Percentiles rank a stretch among this genome's conserved stretches.
phyloP scores from a whole-genome alignment of 345 rosid species.

The Triadica sebifera region DNA sequence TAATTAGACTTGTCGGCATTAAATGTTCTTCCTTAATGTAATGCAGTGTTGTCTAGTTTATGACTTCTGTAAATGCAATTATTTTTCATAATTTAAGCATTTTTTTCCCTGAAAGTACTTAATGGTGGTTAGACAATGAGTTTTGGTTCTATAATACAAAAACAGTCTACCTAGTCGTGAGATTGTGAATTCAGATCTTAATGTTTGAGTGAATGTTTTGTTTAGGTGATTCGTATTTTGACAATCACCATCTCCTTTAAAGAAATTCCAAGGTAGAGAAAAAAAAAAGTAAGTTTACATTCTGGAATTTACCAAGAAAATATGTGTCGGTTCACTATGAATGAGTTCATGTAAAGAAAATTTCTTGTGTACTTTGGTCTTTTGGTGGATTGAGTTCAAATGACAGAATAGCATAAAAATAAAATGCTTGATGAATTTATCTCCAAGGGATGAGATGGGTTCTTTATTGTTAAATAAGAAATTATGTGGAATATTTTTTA shows the following conservation, averaged over 20 bases:
- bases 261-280: too few species aligned
- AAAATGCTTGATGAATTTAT: too few species aligned
- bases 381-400: too few species aligned
- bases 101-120: neutral
- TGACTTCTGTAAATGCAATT: neutral
- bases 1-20: neutral
- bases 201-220: neutral
- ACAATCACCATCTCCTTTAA: too few species aligned
- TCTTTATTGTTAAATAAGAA: too few species aligned
- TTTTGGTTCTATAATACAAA: neutral
- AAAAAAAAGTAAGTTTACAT: neutral
- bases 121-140: neutral
- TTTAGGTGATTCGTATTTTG: too few species aligned
- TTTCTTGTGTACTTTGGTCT: too few species aligned
- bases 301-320: neutral
- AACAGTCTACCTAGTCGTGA: neutral
- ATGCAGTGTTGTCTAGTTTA: neutral
- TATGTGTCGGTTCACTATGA: neutral
- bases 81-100: neutral
- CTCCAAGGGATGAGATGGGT: too few species aligned
- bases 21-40: neutral
- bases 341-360: neutral
- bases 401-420: too few species aligned
- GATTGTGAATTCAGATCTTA: neutral
- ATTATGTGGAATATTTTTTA: too few species aligned